These are phyloP conservation scores for Hypoxylon rubiginosum DNA, from an alignment of 2,329 filamentous ascomycete species.

Conservation along the genomic window DNA sequence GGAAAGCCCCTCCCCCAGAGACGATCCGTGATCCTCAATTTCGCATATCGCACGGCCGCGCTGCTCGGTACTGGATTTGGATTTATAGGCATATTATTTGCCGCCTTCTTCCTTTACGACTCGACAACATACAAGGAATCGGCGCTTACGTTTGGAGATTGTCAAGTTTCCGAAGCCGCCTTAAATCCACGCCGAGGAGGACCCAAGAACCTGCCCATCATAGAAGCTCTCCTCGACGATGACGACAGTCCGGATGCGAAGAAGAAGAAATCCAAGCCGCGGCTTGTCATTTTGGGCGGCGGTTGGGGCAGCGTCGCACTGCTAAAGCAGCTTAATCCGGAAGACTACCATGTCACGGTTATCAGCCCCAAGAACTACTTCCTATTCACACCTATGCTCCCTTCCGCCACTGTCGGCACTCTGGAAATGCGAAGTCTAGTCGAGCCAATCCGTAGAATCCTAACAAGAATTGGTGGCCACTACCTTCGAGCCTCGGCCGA, in stretches of 20 bases:
- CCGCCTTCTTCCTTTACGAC: conserved; percentile 94
- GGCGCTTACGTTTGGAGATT: conserved; percentile 71
- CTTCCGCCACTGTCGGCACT: conserved; percentile 95
- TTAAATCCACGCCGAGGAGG: conserved; percentile 85
- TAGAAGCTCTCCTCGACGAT: conserved; percentile 89
- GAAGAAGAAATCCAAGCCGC: conserved; percentile 86
- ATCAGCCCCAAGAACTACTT: conserved; percentile 97
- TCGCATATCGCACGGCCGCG: conserved; percentile 78
- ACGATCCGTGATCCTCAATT: conserved; percentile 65
- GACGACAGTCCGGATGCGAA: conserved; percentile 80
- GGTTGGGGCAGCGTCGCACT: conserved; percentile 96
- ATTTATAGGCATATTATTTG: conserved; percentile 75
- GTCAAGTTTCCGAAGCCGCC: conserved; percentile 86
- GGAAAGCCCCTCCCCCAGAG: conserved; percentile 66
- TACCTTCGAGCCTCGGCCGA: conserved; percentile 90
- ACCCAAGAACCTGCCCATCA: conserved; percentile 94
- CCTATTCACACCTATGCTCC: conserved; percentile 97
- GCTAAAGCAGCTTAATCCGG: conserved; percentile 88
- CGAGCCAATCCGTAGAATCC: conserved; percentile 90
- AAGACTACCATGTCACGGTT: conserved; percentile 95
- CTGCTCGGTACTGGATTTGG: conserved; percentile 81
- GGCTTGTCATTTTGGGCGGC: conserved; percentile 90
- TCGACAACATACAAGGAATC: conserved; percentile 88
- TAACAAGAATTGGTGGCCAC: conserved; percentile 83
- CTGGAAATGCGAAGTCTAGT: conserved; percentile 91